A percentile compares a stretch with the other conserved stretches of the same genome.
These are phyloP conservation scores for Gastrodia elata DNA, from an alignment of 106 monocot species.

Conservation along the genomic window DNA sequence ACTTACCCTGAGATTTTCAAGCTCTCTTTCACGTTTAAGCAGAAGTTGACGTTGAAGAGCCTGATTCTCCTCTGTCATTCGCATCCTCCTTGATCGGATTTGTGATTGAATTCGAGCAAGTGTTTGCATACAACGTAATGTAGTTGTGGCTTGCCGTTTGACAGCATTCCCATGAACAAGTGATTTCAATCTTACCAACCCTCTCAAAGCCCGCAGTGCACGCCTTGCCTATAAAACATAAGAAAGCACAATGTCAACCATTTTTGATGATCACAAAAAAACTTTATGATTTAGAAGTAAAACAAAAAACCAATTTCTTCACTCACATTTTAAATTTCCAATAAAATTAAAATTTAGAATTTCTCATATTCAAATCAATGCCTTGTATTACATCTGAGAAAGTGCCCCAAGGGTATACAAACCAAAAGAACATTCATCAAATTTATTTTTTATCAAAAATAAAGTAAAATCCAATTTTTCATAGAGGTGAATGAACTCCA, in stretches of 20 bases:
- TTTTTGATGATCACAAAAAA: neutral
- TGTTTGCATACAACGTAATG: constrained; percentile 83
- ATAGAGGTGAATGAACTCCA: neutral
- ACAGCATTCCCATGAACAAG: constrained; percentile 58
- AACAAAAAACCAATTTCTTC: neutral
- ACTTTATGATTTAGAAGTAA: neutral
- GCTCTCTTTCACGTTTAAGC: constrained; percentile 62
- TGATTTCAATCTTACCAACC: constrained; percentile 65
- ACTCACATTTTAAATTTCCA: neutral
- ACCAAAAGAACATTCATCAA: neutral
- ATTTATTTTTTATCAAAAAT: neutral
- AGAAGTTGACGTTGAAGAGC: constrained; percentile 77
- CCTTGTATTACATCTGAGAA: neutral
- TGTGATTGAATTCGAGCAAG: constrained; percentile 78
- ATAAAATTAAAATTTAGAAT: neutral
- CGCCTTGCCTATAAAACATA: constrained; percentile 52
- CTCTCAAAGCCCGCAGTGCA: constrained; percentile 65
- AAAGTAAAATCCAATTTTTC: neutral
- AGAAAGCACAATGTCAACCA: neutral
- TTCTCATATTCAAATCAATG: neutral
- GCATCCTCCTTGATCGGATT: constrained; percentile 67
- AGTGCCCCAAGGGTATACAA: neutral
- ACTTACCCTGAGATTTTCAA: constrained; percentile 51
- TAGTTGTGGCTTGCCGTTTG: constrained; percentile 67
- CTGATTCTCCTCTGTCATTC: constrained; percentile 82